A percentile compares a stretch with the other conserved stretches of the same genome.
phyloP scores from a whole-genome alignment of 2,329 filamentous ascomycete genomes.

The Sclerotinia glacialis region DNA sequence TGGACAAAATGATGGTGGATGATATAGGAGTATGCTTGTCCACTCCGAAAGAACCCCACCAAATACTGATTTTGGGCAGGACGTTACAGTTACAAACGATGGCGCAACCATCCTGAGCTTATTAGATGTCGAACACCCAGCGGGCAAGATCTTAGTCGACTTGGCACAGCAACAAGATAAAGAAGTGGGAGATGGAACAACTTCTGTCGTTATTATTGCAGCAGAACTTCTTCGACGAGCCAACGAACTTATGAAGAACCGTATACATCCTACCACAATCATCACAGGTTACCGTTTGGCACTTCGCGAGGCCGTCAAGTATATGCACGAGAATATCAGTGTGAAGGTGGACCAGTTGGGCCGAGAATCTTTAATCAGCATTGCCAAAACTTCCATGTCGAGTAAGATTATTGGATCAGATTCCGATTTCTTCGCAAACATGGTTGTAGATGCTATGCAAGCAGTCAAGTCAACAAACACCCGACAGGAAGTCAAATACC shows the following conservation, averaged over 20 bases:
- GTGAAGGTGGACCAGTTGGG: constrained; percentile 91
- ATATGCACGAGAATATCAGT: constrained; percentile 98
- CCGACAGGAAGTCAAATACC: constrained; percentile 89
- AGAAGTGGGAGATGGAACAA: constrained; percentile 97
- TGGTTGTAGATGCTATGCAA: constrained; percentile 95
- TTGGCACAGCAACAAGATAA: constrained; percentile 98
- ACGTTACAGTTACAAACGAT: constrained; percentile 98
- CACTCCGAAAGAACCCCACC: constrained; percentile 17
- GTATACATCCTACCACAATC: constrained; percentile 98
- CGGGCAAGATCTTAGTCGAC: constrained; percentile 97
- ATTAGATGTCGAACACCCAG: constrained; percentile 95
- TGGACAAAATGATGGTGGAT: constrained; percentile 99
- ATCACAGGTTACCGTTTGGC: constrained; percentile 97
- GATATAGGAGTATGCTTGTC: constrained; percentile 77
- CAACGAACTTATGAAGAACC: constrained; percentile 99
- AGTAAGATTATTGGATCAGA: constrained; percentile 98
- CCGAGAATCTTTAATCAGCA: constrained; percentile 85
- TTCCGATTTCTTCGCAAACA: constrained; percentile 94
- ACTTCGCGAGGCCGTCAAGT: constrained; percentile 92
- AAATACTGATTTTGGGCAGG: constrained; percentile 49
- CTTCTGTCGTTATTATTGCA: constrained; percentile 94
- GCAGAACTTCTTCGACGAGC: constrained; percentile 89
- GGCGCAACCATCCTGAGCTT: constrained; percentile 94
- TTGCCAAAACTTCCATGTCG: constrained; percentile 98
- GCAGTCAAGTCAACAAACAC: constrained; percentile 92